Conservation (phyloP, 108 stramenopile species). For the Chaetoceros tenuissimus region DNA sequence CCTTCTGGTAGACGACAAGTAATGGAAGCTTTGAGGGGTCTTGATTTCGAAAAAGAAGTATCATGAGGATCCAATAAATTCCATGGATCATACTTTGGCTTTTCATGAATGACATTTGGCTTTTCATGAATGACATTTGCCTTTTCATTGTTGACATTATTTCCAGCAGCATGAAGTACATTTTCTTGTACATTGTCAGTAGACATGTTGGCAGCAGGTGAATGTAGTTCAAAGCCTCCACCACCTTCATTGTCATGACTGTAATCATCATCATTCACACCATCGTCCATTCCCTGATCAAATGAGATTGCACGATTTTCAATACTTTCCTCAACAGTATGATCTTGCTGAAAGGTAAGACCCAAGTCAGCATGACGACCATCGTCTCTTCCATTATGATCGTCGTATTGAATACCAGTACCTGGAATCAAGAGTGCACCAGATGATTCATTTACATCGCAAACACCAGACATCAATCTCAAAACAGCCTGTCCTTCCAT, state of each 20-base stretch:
- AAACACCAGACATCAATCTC: slow-evolving; percentile 15
- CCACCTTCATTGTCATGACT: slow-evolving; percentile 34
- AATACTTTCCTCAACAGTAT: neutral
- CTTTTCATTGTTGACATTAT: slow-evolving; percentile 7
- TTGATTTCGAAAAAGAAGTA: slow-evolving; percentile 20
- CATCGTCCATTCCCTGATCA: too few relatives aligned
- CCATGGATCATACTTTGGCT: slow-evolving; percentile 63
- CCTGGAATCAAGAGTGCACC: slow-evolving; percentile 30
- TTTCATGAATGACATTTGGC: slow-evolving; percentile 4
- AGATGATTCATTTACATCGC: slow-evolving; percentile 19
- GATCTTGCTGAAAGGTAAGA: neutral
- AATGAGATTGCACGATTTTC: too few relatives aligned
- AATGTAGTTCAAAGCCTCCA: slow-evolving; percentile 15
- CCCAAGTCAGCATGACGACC: neutral
- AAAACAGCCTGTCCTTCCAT: slow-evolving; percentile 14
- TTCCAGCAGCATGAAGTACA: too few relatives aligned
- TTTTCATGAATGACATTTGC: slow-evolving; percentile 5
- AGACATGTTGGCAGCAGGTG: too few relatives aligned
- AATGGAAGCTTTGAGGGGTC: slow-evolving; percentile 62
- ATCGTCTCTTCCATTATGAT: slow-evolving; percentile 6
- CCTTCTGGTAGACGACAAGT: slow-evolving; percentile 71
- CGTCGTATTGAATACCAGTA: slow-evolving; percentile 8
- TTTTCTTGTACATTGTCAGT: too few relatives aligned
- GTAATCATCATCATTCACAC: slow-evolving; percentile 4
- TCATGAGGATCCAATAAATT: slow-evolving; percentile 80